Conservation (phyloP, 2,329 filamentous ascomycete genomes). For the Chaetomium globosum region DNA sequence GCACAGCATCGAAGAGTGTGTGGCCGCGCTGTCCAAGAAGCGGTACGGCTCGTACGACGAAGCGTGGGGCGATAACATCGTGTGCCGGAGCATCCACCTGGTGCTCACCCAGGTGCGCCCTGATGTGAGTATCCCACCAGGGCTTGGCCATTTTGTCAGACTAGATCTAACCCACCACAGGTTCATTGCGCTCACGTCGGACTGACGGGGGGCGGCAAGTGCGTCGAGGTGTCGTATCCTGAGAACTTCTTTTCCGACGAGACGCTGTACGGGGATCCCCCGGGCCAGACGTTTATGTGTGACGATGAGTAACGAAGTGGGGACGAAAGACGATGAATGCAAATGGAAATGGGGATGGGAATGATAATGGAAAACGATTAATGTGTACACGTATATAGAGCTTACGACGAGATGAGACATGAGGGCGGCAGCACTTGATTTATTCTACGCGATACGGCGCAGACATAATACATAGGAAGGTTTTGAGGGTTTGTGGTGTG, state of each 20-base stretch:
- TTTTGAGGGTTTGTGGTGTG: too few species aligned
- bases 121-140: conserved; percentile 35
- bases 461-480: too few species aligned
- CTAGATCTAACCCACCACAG: conserved; percentile 25
- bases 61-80: conserved; percentile 49
- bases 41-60: conserved; percentile 47
- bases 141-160: not conserved
- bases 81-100: conserved; percentile 48
- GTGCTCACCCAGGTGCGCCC: conserved; percentile 42
- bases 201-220: conserved; percentile 40
- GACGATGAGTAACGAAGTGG: conserved; percentile 10
- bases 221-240: conserved; percentile 36
- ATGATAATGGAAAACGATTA: conserved; percentile 11
- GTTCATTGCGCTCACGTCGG: conserved; percentile 40
- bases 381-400: conserved; percentile 18
- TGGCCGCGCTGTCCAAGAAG: conserved; percentile 41
- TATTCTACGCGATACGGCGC: not conserved
- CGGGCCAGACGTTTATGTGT: conserved; percentile 38
- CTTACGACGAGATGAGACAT: conserved; percentile 22
- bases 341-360: not conserved
- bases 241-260: conserved; percentile 38
- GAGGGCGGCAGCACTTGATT: conserved; percentile 11
- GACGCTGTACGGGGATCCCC: conserved; percentile 32
- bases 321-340: not conserved
- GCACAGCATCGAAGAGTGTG: conserved; percentile 41